These are phyloP conservation scores for Spathaspora jeffriesii DNA, from an alignment of 1,139 yeast species.

Conservation along the genomic window DNA sequence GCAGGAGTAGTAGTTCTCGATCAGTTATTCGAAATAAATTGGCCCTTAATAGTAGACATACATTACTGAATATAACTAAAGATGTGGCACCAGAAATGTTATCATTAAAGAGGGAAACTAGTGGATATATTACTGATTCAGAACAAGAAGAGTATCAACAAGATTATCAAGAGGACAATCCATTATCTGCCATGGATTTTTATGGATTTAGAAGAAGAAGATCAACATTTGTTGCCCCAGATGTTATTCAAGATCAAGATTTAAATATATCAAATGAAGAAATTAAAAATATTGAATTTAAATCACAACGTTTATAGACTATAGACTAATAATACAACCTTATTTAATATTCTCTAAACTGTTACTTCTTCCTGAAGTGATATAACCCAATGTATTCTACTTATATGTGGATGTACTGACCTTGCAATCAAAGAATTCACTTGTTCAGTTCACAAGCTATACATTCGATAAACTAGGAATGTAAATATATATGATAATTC, in stretches of 20 bases:
- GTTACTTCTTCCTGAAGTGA: no score
- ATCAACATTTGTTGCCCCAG: neutral
- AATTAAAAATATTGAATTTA: slow-evolving; percentile 2
- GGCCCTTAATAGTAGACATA: slow-evolving; percentile 11
- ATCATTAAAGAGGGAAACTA: slow-evolving; percentile 13
- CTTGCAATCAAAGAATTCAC: no score
- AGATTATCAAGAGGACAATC: slow-evolving; percentile 3
- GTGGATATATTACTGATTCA: slow-evolving; percentile 20
- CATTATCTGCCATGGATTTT: slow-evolving; percentile 3
- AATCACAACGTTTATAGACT: neutral
- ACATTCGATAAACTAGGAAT: no score
- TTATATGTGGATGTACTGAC: no score
- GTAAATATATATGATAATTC: no score
- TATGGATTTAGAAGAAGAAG: slow-evolving; percentile 10
- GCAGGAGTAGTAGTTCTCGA: slow-evolving; percentile 12
- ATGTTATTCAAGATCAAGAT: neutral
- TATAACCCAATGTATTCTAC: no score
- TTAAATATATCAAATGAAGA: slow-evolving; percentile 2
- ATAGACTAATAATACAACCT: neutral
- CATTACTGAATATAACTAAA: slow-evolving; percentile 9
- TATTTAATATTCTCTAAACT: no score
- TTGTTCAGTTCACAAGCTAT: no score
- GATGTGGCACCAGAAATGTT: slow-evolving; percentile 8
- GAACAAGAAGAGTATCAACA: slow-evolving; percentile 17
- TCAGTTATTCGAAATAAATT: slow-evolving; percentile 16